Percentiles rank a stretch among this genome's conserved stretches.
These are phyloP conservation scores for Pichia sp. DNA, from an alignment of 1,139 yeast genomes.

Conservation along the genomic window DNA sequence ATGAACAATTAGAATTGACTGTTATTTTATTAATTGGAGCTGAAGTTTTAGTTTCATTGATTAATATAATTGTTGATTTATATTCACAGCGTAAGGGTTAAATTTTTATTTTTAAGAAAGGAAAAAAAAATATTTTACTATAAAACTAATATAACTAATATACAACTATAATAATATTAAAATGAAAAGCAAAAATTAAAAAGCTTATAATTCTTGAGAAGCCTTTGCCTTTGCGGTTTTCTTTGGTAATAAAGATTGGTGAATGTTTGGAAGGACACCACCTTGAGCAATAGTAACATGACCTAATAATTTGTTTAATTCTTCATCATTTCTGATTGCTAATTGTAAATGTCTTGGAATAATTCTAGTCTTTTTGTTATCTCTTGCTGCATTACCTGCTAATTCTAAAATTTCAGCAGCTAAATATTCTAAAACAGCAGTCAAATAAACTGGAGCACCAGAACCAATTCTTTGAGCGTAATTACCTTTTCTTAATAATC, in stretches of 20 bases:
- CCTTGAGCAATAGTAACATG: conserved; percentile 98
- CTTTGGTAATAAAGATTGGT: conserved; percentile 92
- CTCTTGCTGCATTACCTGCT: conserved; percentile 99
- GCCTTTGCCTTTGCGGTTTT: conserved; percentile 78
- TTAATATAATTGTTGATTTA: conserved; percentile 45
- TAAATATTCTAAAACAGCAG: conserved; percentile 94
- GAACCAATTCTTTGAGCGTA: conserved; percentile 99
- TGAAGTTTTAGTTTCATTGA: conserved; percentile 81
- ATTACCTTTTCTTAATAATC: conserved; percentile 95
- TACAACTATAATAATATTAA: background rate
- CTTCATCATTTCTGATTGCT: conserved; percentile 99
- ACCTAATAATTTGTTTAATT: conserved; percentile 92
- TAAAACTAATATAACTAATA: too few relatives aligned
- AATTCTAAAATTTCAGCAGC: conserved; percentile 98
- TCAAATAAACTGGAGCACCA: conserved; percentile 95
- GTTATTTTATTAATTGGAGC: conserved; percentile 91
- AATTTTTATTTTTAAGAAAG: too few relatives aligned
- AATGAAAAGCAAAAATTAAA: background rate
- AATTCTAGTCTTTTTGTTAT: conserved; percentile 95
- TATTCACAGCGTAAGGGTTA: conserved; percentile 19
- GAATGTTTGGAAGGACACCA: conserved; percentile 98
- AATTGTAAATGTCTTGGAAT: conserved; percentile 98
- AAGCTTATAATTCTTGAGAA: conserved; percentile 73
- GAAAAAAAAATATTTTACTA: too few relatives aligned
- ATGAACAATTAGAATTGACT: conserved; percentile 87